Base-by-base conservation (phyloP, 108 stramenopile genomes). In the Seminavis robusta region DNA sequence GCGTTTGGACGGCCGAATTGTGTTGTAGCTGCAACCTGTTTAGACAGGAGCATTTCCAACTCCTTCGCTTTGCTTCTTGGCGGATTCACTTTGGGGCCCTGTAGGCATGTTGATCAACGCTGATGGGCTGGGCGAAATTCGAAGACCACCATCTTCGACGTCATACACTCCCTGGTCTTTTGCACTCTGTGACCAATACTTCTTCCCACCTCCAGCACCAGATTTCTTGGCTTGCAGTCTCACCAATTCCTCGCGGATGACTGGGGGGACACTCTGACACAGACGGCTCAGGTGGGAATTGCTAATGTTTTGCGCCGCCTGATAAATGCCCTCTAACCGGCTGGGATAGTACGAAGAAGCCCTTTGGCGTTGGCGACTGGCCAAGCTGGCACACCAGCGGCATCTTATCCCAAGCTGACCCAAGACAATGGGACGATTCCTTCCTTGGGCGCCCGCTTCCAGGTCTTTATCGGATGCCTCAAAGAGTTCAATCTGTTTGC, bases 401-500 rank as follows among this genome's bases (percentile, higher is more conserved):
- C 74, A 76, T 30, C 74, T 57, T 32, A 76, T 76, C 3, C 74
- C 74, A 39, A 76, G 59, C 33, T 76, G 74, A 0, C 69, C 69
- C 4, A 56, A 15, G 25, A 57, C 23, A 36, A 76, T 52, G 13
- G 63, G 69, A 28, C 46, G 60, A 21, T 71, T 76, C 23, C 74
- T 31, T 34, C 74, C 74, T 43, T 69, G 74, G 4, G 65, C 65
- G n/a, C 28, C 49, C 59, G 29, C 60, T 39, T 21, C 72, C 72
- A 39, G 55, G 65, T 27, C 65, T 66, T 25, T n/a, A 21, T 32
- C 17, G 4, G 33, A 30, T 10, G 81, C 81, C 28, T 70, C 71
- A 38, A 82, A 82, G 2, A 77, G 34, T 50, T 78, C 76, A 33
- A 82, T 66, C 50, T 82, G 73, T 31, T 82, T 71, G n/a, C 81